phyloP scores from a whole-genome alignment of 176 grass and related monocot genomes.

The Musa beccarii region DNA sequence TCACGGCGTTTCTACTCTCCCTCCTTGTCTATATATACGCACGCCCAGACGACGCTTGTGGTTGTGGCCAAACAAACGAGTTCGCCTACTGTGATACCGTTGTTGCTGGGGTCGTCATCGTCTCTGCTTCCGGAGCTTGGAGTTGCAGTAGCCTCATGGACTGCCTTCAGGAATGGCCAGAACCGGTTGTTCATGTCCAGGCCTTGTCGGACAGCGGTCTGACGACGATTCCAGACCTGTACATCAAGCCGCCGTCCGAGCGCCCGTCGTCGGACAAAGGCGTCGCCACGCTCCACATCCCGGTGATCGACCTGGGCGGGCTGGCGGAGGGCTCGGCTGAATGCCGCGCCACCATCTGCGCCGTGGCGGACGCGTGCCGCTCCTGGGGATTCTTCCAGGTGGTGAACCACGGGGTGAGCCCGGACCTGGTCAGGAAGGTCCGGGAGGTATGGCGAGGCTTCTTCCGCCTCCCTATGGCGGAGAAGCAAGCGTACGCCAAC shows the following conservation, averaged over 20 bases:
- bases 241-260: slow-evolving; percentile 62
- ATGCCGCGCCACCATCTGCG: slow-evolving; percentile 21
- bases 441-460: slow-evolving; percentile 59
- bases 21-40: too few relatives aligned
- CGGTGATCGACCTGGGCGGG: slow-evolving; percentile 51
- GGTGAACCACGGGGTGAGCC: slow-evolving; percentile 62
- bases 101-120: not conserved
- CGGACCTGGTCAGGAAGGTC: slow-evolving; percentile 41
- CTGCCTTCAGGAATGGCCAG: slow-evolving; percentile 65
- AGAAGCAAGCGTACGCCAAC: slow-evolving; percentile 63
- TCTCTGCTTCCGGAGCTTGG: not conserved
- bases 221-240: slow-evolving; percentile 45
- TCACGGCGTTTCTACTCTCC: too few relatives aligned
- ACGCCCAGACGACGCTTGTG: too few relatives aligned
- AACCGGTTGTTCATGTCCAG: slow-evolving; percentile 65
- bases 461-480: slow-evolving; percentile 47
- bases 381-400: slow-evolving; percentile 91
- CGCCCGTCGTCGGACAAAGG: slow-evolving; percentile 19
- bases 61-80: too few relatives aligned
- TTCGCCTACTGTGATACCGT: not conserved
- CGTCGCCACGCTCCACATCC: slow-evolving; percentile 28
- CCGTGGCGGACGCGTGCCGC: slow-evolving; percentile 44
- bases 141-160: slow-evolving; percentile 7
- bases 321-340: slow-evolving; percentile 2
- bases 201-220: slow-evolving; percentile 59